phyloP scores from a whole-genome alignment of 169 alveolate species.

The Plasmodium berghei region DNA sequence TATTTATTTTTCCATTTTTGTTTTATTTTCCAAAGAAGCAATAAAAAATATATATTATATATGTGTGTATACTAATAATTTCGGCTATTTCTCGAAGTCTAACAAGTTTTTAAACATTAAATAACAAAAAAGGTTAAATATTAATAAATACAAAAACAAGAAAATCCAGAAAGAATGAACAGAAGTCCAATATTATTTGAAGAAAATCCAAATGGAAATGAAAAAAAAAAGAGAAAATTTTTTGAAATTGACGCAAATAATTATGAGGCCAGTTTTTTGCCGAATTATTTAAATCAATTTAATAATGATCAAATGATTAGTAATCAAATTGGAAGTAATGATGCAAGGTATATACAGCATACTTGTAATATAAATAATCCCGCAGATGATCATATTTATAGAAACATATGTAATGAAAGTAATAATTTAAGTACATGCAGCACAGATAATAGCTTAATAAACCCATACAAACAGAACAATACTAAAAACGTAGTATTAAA shows the following conservation, averaged over 20 bases:
- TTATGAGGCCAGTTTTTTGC: constrained; percentile 15
- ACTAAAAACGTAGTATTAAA: neutral
- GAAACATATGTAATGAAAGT: neutral
- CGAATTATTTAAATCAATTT: constrained; percentile 15
- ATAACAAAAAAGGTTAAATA: too few relatives aligned
- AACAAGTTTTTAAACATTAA: too few relatives aligned
- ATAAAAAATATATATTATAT: too few relatives aligned
- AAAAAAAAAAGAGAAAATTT: constrained; percentile 65
- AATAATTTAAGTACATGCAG: neutral
- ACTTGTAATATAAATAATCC: neutral
- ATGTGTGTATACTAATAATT: too few relatives aligned
- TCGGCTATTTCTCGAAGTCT: too few relatives aligned
- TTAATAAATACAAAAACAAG: neutral
- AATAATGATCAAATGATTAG: neutral
- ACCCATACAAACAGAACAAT: neutral
- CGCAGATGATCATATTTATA: neutral
- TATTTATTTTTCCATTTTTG: too few relatives aligned
- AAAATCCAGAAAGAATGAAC: constrained; percentile 21
- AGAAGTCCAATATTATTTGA: constrained; percentile 37
- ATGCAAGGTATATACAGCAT: neutral
- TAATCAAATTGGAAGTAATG: constrained; percentile 9
- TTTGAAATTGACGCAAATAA: constrained; percentile 19
- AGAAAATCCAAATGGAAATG: constrained; percentile 21
- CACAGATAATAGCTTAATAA: constrained; percentile 9
- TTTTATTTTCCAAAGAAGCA: too few relatives aligned